Base-by-base conservation (phyloP, 352 stramenopile species). In the Pythium oligandrum region DNA sequence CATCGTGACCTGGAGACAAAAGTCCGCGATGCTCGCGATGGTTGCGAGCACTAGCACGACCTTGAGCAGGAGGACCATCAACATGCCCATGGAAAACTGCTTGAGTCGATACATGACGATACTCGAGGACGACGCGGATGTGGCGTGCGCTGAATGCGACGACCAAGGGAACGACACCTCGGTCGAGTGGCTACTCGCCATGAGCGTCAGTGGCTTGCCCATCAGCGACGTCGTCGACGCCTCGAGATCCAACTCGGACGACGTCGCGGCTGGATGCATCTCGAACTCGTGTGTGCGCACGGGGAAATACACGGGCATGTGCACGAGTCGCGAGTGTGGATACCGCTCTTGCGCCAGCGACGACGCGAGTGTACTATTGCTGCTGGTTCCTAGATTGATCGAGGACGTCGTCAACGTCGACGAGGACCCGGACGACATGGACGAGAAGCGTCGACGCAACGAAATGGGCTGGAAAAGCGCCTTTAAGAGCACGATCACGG, bases 1-100 rank as follows among this genome's bases (percentile, higher is more conserved):
- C 71, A 88, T 73, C 36, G 78, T 81, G 48, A 86, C 71, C 33
- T 86, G 78, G 4, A 88, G 59, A 44, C 75, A 86, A 61, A 88
- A 86, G 56, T 88, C 78, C 17, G 71, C 78, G 9, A 89, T 75
- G 55, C 73, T 86, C 4, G 73, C 71, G 51, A 89, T 68, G 2
- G 78, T 89, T 12, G 78, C 69, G 0, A 63, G 37, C 10, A 86
- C 60, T 7, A 88, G 48, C 45, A 84, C 73, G 12, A 75, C 37
- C 26, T 80, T 68, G 48, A 88, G 48, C 2, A 86, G 62, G 36
- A 71, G 43, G 10, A 78, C 44, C 39, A 76, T 72, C 6, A 67
- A 32, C 2, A 43, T 39, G 6, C 53, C 54, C 9, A 45, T 40
- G 30, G 58, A 40, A 34, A 55, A 44, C 10, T 43, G 47, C 0